Evolutionary conservation across 371 early-diverging fungal genomes (phyloP).

Genomic region (Haplosporangium sp.): DNA sequence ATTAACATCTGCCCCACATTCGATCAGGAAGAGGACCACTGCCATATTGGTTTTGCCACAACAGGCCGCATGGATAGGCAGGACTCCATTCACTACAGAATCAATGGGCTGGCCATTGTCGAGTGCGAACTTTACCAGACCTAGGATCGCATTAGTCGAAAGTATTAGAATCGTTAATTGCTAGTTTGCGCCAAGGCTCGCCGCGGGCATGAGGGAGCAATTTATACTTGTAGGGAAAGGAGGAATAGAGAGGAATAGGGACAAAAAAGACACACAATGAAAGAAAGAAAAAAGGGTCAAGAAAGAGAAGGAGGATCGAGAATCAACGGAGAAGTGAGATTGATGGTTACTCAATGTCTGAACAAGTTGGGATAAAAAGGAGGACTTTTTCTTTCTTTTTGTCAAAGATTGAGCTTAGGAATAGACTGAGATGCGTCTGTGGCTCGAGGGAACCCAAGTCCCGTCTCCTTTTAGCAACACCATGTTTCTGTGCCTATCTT

Average conservation of each 20-base stretch:
- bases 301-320: constrained; percentile 25
- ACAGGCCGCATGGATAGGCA: constrained; percentile 80
- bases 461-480: background rate
- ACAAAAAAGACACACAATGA: background rate
- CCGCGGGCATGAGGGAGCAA: background rate
- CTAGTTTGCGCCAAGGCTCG: background rate
- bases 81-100: constrained; percentile 76
- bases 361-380: constrained; percentile 13
- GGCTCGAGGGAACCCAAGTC: background rate
- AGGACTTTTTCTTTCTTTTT: background rate
- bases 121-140: constrained; percentile 77
- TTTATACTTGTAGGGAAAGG: background rate
- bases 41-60: constrained; percentile 71
- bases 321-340: constrained; percentile 14
- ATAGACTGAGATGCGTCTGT: constrained; percentile 6
- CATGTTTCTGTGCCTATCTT: background rate
- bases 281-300: background rate
- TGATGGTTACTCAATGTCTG: background rate
- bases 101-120: constrained; percentile 80
- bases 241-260: constrained; percentile 1
- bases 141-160: constrained; percentile 33
- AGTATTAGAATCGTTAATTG: no score
- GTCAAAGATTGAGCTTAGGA: background rate
- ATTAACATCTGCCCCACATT: constrained; percentile 80
- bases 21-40: constrained; percentile 78